Evolutionary conservation across 345 rosid genomes (phyloP), one percentile per base, ranked within the genome.

Genomic region (Carallia brachiata): DNA sequence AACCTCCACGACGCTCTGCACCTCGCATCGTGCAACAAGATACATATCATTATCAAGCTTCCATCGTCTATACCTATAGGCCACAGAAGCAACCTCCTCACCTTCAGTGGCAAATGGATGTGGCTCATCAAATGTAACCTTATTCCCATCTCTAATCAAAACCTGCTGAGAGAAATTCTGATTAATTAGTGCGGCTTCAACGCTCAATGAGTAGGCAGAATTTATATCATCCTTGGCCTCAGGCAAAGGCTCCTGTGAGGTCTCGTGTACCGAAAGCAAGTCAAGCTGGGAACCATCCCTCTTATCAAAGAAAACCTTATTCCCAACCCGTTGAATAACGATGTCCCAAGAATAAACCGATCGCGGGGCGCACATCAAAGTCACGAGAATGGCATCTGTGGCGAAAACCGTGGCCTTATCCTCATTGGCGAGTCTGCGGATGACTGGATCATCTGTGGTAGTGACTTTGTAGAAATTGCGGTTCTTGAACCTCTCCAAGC

Each of bases 281-380:
- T 92, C 99, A 8, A 94, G 85, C 80, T 92, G 98, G 6, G 97
- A 95, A 6, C 90, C 91, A 82, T 95, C 97, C 68, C 97, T 82
- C 82, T 95, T 92, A 64, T 92, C 99, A 32, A 95, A 89, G 77
- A 95, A 95, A n/a, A 91, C 58, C 67, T 94, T 94, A 79, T 91
- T 94, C 19, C 98, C 98, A 53, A 95, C 97, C 18, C 97, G 79
- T 68, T 89, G 97, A 55, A 95, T 56, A 40, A 94, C 97, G 66
- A 94, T 90, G 76, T 94, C 97, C 98, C 98, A 94, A 0, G 99
- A 95, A 82, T 95, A 92, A 66, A 90, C 98, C 6, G 98, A 94
- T 73, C 98, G 73, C 13, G 98, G 88, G 5, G 96, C 95, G 27
- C 98, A 94, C 98, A 94, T 94, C 30, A 94, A 77, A 5, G 96